These are phyloP conservation scores for Fusarium protoensiforme DNA, from an alignment of 2,329 filamentous ascomycete species.

Conservation along the genomic window DNA sequence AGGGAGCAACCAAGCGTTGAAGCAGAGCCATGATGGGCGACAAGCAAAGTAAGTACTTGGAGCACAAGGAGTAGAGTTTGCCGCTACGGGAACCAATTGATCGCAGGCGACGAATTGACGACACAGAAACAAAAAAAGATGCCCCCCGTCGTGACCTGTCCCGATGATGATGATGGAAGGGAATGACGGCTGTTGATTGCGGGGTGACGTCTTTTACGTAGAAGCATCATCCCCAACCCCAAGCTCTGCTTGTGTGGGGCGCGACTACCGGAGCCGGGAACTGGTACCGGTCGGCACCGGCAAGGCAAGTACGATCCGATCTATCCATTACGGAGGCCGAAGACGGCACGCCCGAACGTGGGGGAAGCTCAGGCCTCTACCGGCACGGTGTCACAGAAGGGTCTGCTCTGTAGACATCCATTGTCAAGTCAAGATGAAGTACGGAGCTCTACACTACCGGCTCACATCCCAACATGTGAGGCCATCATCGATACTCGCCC, in stretches of 20 bases:
- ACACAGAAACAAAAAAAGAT: background rate
- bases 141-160: background rate
- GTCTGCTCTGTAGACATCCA: background rate
- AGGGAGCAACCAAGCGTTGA: constrained; percentile 45
- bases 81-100: background rate
- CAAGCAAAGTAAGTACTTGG: background rate
- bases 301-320: background rate
- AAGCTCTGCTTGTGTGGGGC: constrained; percentile 36
- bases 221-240: constrained; percentile 12
- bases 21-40: constrained; percentile 45
- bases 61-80: background rate
- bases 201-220: constrained; percentile 41
- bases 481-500: background rate
- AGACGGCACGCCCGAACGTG: background rate
- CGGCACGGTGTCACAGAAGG: background rate
- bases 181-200: constrained; percentile 27
- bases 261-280: constrained; percentile 37
- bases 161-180: constrained; percentile 3
- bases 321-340: background rate
- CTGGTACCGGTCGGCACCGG: constrained; percentile 7
- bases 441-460: background rate
- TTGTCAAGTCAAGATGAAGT: background rate
- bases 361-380: background rate
- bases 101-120: background rate
- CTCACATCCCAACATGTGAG: background rate